Evolutionary conservation across 2,329 filamentous ascomycete genomes (phyloP), one percentile per base, ranked within the genome.

Genomic region (Colletotrichum brevisporum): DNA sequence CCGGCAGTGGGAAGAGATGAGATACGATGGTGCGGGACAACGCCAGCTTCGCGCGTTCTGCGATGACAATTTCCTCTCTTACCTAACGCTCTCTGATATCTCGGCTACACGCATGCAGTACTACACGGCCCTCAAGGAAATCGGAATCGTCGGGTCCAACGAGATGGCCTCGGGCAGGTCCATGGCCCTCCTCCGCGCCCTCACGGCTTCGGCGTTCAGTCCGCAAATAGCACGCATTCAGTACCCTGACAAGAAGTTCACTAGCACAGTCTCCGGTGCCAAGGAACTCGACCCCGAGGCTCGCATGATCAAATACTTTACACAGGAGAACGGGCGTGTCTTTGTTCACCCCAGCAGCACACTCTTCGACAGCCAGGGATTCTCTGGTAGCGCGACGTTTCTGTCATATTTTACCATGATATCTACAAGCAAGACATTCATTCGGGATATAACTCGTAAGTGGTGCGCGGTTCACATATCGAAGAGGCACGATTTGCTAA

Each of bases 221-320:
- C 96, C 96, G 0, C 95, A 98, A 80, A 90, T 98, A 72, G 94
- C 94, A 15, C 90, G 95, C 61, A 97, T 99, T 77, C 92, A 94
- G 72, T 94, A 98, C 74, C 96, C 96, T 0, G 94, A 97, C 81
- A 97, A 97, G 84, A 98, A 98, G 80, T 99, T 97, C 79, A 93
- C 93, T 13, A 90, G 91, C 43, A 94, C 93, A 2, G 89, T 97
- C 71, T 93, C 94, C 1, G 96, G 96, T 8, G 94, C 96, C 0
- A 93, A 98, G 1, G 95, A 96, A 78, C 86, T 98, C 6, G 96
- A 99, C 77, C 95, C 95, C 0, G 95, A 98, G 80, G 95, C 95
- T 5, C 88, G 91, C 61, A 93, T 92, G 3, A 98, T 99, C 81
- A 96, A 94, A 78, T 99, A 95, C 82, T 98, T 94, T 80, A 94